These are phyloP conservation scores for Alternaria triticimaculans DNA, from an alignment of 2,329 filamentous ascomycete species.

Conservation along the genomic window DNA sequence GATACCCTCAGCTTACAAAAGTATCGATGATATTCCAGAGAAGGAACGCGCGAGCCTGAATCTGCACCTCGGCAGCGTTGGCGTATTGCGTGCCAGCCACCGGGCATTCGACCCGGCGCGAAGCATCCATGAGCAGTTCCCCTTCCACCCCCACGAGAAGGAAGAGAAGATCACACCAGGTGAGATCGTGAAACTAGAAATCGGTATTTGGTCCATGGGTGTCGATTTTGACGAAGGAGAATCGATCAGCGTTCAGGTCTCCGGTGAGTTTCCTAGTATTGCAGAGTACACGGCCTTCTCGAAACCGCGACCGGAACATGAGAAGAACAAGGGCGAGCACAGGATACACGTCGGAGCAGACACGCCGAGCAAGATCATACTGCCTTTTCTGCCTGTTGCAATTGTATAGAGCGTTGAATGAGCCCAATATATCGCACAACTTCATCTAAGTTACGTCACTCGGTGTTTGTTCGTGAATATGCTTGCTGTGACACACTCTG, in stretches of 20 bases:
- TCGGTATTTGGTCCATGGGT: constrained; percentile 58
- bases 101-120: constrained; percentile 39
- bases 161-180: constrained; percentile 53
- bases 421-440: background rate
- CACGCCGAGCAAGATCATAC: constrained; percentile 48
- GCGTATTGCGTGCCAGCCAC: constrained; percentile 56
- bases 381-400: constrained; percentile 43
- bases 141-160: constrained; percentile 50
- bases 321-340: constrained; percentile 52
- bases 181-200: constrained; percentile 54
- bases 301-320: constrained; percentile 49
- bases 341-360: constrained; percentile 49
- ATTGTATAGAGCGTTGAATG: background rate
- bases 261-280: constrained; percentile 40
- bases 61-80: constrained; percentile 52
- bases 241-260: constrained; percentile 27
- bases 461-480: background rate
- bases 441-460: background rate
- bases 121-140: constrained; percentile 33
- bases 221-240: constrained; percentile 56
- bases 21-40: constrained; percentile 65
- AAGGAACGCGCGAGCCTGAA: constrained; percentile 52
- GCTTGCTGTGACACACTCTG: background rate
- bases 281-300: constrained; percentile 48
- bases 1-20: constrained; percentile 28